Base-by-base conservation (phyloP, 768 basidiomycete species). In the Trametes cubensis region DNA sequence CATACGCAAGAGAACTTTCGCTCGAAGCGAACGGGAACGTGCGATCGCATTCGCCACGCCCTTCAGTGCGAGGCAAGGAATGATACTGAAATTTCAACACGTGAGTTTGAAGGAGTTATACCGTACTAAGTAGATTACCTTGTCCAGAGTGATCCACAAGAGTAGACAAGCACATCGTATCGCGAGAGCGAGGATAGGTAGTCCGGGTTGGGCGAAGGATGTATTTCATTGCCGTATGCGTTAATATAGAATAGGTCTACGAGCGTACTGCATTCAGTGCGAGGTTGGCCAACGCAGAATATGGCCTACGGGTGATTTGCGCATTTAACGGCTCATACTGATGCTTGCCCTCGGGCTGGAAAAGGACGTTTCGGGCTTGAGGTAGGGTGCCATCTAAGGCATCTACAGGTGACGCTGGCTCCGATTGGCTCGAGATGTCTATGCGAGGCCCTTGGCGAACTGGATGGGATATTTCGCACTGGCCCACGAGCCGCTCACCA, bases 91-190 rank as follows among this genome's bases (percentile, higher is more conserved):
- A 42, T n/a, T 18, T 26, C 18, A 3, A 6, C 11, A n/a, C 48
- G 14, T 42, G 48, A 18, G 15, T 18, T 6, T 49, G 10, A 44
- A 30, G 20, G 34, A 17, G 26, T 15, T 2, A 53, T 38, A 21
- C 30, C 26, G 51, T 26, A 13, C 6, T 30, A 7, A 38, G 61
- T 44, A 20, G 23, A 45, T 79, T 52, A 88, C 92, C 91, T 94
- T 15, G 95, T 98, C 93, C 93, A 98, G 8, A 98, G 77, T 2
- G 94, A 96, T 6, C 95, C 95, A 70, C 94, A 95, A 3, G 93
- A 95, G 72, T 96, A 97, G 2, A 98, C 86, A 28, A 98, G 77
- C 2, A 89, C 77, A 64, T 90, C 84, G 58, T 83, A 83, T 30
- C 80, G 76, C 4, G 76, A 74, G 11, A 96, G 76, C 54, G 83